Conservation (phyloP, 2,329 filamentous ascomycete genomes). For the Fusarium sublunatum region DNA sequence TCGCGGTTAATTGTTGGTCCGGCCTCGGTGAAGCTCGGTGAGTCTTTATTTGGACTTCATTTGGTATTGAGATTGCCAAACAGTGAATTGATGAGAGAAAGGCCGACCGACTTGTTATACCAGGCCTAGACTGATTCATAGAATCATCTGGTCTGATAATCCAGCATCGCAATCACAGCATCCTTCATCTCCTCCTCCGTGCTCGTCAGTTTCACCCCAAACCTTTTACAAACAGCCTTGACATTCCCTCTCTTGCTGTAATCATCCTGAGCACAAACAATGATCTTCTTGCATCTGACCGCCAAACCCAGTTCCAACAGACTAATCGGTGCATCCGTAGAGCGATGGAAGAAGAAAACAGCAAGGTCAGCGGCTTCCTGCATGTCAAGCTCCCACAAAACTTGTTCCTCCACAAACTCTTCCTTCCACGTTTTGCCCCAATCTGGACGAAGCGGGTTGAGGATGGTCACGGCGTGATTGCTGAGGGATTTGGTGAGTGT, state of each 20-base stretch:
- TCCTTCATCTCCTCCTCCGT: constrained; percentile 55
- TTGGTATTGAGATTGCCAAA: background rate
- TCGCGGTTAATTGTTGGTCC: constrained; percentile 16
- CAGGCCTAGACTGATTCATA: too few relatives aligned
- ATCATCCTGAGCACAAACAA: constrained; percentile 64
- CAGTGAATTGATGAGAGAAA: background rate
- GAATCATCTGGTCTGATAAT: background rate
- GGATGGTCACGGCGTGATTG: constrained; percentile 62
- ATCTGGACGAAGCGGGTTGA: constrained; percentile 66
- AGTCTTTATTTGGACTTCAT: background rate
- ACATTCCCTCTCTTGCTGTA: constrained; percentile 73
- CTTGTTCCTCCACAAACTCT: constrained; percentile 65
- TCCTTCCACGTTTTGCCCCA: constrained; percentile 68
- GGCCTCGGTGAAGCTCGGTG: constrained; percentile 5
- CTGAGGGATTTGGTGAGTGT: constrained; percentile 56
- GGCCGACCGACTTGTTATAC: too few relatives aligned
- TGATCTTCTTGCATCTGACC: constrained; percentile 55
- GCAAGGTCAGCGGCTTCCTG: constrained; percentile 65
- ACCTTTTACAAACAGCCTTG: constrained; percentile 64
- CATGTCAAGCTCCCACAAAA: constrained; percentile 70
- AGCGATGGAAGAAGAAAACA: constrained; percentile 66
- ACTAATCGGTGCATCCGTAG: constrained; percentile 65
- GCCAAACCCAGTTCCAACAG: constrained; percentile 70
- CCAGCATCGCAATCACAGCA: constrained; percentile 45
- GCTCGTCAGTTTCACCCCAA: constrained; percentile 58